These are phyloP conservation scores for Puccinia brachypodii DNA, from an alignment of 1,284 basidiomycete species.

Conservation along the genomic window DNA sequence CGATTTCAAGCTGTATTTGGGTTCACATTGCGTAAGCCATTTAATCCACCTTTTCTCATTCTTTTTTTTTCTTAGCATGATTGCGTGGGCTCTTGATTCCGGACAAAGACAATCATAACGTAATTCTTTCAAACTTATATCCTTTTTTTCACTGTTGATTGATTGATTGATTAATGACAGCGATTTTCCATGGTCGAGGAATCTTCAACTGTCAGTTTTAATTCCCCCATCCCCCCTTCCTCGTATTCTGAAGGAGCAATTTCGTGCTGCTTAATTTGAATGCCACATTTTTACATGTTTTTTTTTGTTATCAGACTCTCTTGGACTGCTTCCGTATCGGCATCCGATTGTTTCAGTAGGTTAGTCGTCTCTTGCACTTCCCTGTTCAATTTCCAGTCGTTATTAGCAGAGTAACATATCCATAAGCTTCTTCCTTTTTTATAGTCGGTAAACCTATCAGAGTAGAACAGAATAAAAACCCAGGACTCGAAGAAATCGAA, in stretches of 20 bases:
- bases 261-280: neutral
- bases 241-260: no score
- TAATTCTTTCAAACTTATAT: no score
- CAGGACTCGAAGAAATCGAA: constrained; percentile 75
- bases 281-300: no score
- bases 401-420: no score
- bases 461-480: constrained; percentile 74
- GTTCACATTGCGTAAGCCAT: constrained; percentile 89
- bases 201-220: constrained; percentile 46
- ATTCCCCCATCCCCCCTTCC: no score
- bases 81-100: neutral
- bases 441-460: constrained; percentile 77
- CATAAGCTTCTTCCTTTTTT: neutral
- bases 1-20: constrained; percentile 87
- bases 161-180: neutral
- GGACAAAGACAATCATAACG: no score
- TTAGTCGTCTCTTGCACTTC: neutral
- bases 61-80: constrained; percentile 66
- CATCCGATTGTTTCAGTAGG: constrained; percentile 88
- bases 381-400: no score
- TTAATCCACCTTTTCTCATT: no score
- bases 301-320: constrained; percentile 50
- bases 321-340: constrained; percentile 85
- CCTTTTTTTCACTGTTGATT: no score
- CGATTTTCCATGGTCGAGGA: constrained; percentile 47